Conservation (phyloP, 371 early-diverging fungal genomes). For the Mucor circinelloides region DNA sequence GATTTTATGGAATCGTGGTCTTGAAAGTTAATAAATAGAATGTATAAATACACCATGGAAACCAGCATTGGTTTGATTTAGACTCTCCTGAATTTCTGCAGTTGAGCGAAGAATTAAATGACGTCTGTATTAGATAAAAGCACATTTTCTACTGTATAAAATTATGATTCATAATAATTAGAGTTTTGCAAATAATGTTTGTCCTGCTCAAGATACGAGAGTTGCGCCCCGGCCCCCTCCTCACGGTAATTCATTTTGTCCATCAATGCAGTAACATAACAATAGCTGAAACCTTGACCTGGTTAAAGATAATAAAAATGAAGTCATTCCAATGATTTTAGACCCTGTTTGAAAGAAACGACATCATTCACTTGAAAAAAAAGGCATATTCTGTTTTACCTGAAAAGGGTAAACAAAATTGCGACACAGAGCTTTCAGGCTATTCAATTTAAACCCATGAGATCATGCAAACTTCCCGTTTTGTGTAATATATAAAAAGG, state of each 20-base stretch:
- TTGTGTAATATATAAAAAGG: not conserved
- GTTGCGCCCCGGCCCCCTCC: not conserved
- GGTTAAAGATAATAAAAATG: not conserved
- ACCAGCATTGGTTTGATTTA: not conserved
- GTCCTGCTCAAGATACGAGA: not conserved
- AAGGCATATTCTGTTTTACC: not conserved
- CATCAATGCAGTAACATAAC: not conserved
- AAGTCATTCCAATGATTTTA: not conserved
- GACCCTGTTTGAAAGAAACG: not conserved
- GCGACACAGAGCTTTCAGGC: conserved; percentile 3
- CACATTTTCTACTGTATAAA: not conserved
- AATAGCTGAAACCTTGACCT: not conserved
- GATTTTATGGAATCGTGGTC: not conserved
- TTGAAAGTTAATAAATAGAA: not conserved
- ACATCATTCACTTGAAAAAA: not conserved
- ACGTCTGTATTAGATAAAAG: not conserved
- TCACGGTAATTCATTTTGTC: not conserved
- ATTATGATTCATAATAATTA: not conserved
- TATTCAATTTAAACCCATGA: conserved; percentile 5
- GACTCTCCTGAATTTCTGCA: not conserved
- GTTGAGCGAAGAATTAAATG: not conserved
- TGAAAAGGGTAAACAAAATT: conserved; percentile 8
- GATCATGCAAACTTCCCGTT: not conserved
- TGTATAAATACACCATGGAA: not conserved
- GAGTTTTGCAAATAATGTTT: not conserved